These are phyloP conservation scores for Dryadomyces quercus-mongolicae DNA, from an alignment of 2,329 filamentous ascomycete genomes.

Conservation along the genomic window DNA sequence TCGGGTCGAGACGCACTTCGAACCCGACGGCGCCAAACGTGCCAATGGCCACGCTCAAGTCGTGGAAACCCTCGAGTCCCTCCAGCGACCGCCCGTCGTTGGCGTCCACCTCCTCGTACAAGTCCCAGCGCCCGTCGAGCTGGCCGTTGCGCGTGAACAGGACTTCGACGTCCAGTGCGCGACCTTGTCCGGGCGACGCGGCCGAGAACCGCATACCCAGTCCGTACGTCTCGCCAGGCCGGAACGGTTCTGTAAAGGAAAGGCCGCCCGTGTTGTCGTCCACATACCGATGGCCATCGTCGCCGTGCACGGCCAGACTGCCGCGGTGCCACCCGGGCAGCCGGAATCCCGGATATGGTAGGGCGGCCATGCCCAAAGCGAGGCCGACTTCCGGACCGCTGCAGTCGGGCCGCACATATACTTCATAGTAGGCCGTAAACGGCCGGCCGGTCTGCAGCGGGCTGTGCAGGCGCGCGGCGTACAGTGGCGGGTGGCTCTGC, in stretches of 20 bases:
- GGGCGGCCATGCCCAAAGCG: conserved; percentile 57
- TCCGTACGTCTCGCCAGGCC: conserved; percentile 54
- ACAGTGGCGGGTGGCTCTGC: conserved; percentile 57
- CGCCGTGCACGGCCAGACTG: conserved; percentile 63
- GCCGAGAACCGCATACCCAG: conserved; percentile 54
- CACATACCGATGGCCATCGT: conserved; percentile 65
- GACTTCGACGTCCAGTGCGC: conserved; percentile 38
- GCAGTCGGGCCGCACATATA: conserved; percentile 35
- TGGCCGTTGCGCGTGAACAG: conserved; percentile 62
- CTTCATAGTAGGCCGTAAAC: conserved; percentile 54
- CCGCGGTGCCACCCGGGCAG: conserved; percentile 73
- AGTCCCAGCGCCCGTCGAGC: conserved; percentile 50
- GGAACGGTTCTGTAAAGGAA: conserved; percentile 53
- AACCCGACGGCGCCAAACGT: conserved; percentile 57
- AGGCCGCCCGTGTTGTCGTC: conserved; percentile 65
- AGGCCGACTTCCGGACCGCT: conserved; percentile 34
- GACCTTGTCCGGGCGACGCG: conserved; percentile 1
- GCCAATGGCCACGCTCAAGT: conserved; percentile 60
- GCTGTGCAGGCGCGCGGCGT: conserved; percentile 46
- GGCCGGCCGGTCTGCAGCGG: conserved; percentile 20
- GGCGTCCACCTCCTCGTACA: conserved; percentile 62
- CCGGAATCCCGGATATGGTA: conserved; percentile 66
- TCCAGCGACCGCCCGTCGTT: conserved; percentile 47
- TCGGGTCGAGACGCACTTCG: conserved; percentile 51
- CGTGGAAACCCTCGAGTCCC: conserved; percentile 59